Evolutionary conservation across 768 basidiomycete genomes (phyloP), one percentile per base, ranked within the genome.

Genomic region (Trametes coccinea): DNA sequence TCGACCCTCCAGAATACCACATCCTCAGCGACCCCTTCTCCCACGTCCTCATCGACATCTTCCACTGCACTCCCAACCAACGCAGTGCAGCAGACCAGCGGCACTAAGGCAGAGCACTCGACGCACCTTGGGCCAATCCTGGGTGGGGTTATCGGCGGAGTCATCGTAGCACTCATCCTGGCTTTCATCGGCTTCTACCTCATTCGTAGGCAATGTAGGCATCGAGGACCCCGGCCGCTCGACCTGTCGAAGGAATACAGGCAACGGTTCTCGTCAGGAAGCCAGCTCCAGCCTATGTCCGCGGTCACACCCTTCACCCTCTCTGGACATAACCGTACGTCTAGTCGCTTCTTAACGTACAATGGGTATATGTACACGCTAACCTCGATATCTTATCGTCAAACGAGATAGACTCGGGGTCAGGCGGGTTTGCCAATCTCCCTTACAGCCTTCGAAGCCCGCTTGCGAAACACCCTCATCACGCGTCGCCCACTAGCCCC

Each of bases 291-390:
- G 3, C 43, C 27, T 3, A 60, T 56, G 58, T 37, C 48, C 17
- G 30, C 16, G 17, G 44, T 63, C 44, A 64, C 62, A 8, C 62
- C 62, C 34, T 64, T 64, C 59, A 39, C 58, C 2, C 46, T n/a
- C 2, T 11, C 46, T 16, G 40, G 30, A 7, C 17, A 17, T 4
- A 59, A 41, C 41, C 47, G 62, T 64, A 45, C 49, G 62, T 56
- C 29, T 43, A 22, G 14, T 30, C 8, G 29, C 2, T 29, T n/a
- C n/a, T n/a, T n/a, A n/a, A n/a, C n/a, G n/a, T n/a, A n/a, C n/a
- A n/a, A n/a, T n/a, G n/a, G n/a, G n/a, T n/a, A n/a, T n/a, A n/a
- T n/a, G n/a, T n/a, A n/a, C n/a, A n/a, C n/a, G n/a, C n/a, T n/a
- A n/a, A n/a, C n/a, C n/a, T n/a, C n/a, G n/a, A n/a, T n/a, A n/a